phyloP scores from a whole-genome alignment of 257 asterid genomes.

The Solanum sitiens region DNA sequence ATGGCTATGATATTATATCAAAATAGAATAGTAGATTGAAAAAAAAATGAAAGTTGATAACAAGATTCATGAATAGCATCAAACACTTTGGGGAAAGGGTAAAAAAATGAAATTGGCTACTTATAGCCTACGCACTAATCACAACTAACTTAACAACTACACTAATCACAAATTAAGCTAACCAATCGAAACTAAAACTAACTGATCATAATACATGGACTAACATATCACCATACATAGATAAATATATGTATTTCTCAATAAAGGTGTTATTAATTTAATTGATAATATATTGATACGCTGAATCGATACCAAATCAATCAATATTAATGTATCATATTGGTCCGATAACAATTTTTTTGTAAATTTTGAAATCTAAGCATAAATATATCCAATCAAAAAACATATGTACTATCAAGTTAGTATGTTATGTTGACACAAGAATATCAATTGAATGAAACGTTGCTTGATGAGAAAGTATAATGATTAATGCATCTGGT shows the following conservation, averaged over 20 bases:
- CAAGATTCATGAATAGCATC: neutral
- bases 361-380: neutral
- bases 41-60: too few relatives aligned
- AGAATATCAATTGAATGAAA: neutral
- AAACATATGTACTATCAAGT: neutral
- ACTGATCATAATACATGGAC: neutral
- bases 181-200: neutral
- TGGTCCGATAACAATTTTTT: neutral
- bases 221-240: neutral
- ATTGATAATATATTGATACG: neutral
- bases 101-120: too few relatives aligned
- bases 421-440: neutral
- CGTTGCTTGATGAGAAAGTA: neutral
- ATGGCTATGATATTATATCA: neutral
- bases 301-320: neutral
- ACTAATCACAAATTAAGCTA: neutral
- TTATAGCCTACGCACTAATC: neutral
- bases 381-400: too few relatives aligned
- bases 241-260: neutral
- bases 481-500: neutral
- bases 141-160: neutral
- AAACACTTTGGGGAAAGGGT: neutral
- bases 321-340: too few relatives aligned
- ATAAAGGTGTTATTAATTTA: too few relatives aligned
- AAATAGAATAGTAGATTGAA: too few relatives aligned